phyloP scores from a whole-genome alignment of 169 alveolate genomes.

The Prorocentrum cordatum region DNA sequence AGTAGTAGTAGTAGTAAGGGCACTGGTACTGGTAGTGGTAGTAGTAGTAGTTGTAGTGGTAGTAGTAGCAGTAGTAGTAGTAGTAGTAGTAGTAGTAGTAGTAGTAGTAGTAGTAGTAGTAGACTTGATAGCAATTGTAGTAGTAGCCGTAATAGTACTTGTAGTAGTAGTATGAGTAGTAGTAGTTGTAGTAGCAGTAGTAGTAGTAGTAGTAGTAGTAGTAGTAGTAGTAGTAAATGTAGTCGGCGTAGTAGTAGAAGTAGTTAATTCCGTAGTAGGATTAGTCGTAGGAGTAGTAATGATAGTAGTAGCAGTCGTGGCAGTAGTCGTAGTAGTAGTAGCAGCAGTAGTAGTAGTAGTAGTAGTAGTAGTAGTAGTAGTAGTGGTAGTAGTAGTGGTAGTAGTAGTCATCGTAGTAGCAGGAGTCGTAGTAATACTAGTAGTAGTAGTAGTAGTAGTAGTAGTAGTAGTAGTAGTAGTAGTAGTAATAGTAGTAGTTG shows the following conservation, averaged over 20 bases:
- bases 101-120: slow-evolving; percentile 7
- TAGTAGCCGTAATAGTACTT: not conserved
- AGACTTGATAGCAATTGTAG: not conserved
- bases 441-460: not conserved
- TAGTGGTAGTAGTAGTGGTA: not conserved
- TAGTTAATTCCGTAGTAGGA: not conserved
- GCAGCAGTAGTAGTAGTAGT: not conserved
- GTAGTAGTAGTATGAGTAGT: not conserved
- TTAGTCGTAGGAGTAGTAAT: slow-evolving; percentile 1
- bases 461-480: not conserved
- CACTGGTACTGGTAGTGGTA: not conserved
- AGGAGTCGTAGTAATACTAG: not conserved
- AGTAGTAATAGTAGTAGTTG: not conserved
- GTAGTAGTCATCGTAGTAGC: not conserved
- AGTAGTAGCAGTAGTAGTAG: not conserved
- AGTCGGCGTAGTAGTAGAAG: not conserved
- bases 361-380: not conserved
- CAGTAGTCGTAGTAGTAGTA: not conserved
- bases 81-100: not conserved
- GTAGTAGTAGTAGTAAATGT: too few species aligned
- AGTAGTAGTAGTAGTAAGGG: not conserved
- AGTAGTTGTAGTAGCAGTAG: not conserved
- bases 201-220: not conserved
- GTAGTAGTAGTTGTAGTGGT: not conserved
- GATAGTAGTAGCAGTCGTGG: not conserved